Evolutionary conservation across 331 rosid species (phyloP).

Genomic region (Rosa hybrid): DNA sequence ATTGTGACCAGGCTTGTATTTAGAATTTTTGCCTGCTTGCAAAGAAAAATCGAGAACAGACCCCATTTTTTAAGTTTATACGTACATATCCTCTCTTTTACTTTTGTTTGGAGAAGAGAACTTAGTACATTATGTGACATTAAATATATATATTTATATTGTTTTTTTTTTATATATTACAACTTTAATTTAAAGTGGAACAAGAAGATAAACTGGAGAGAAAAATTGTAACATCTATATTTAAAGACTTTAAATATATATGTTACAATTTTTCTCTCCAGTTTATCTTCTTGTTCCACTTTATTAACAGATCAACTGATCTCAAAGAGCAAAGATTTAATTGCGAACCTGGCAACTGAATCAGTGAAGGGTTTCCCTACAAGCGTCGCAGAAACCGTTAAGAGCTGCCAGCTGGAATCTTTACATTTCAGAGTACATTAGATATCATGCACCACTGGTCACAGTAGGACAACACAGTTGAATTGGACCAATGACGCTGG

Average conservation of each 20-base stretch:
- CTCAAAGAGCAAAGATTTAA: not conserved
- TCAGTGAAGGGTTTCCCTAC: not conserved
- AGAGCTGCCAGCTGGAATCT: not conserved
- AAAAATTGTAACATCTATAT: too few species aligned
- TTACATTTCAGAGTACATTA: not conserved
- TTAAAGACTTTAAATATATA: too few species aligned
- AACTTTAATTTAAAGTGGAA: not conserved
- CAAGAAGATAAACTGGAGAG: not conserved
- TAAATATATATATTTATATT: too few species aligned
- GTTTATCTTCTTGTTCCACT: not conserved
- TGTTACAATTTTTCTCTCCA: too few species aligned
- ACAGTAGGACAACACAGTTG: not conserved
- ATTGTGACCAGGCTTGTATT: too few species aligned
- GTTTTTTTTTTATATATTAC: not conserved
- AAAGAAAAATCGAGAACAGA: too few species aligned
- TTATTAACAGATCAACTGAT: not conserved
- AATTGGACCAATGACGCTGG: constrained; percentile 33
- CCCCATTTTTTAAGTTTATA: too few species aligned
- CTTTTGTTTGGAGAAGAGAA: too few species aligned
- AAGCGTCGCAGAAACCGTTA: not conserved
- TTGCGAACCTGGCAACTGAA: not conserved
- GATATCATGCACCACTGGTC: constrained; percentile 9
- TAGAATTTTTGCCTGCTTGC: too few species aligned
- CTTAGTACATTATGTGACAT: too few species aligned
- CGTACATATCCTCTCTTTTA: too few species aligned